Percentiles rank a stretch among this genome's conserved stretches.
Evolutionary conservation across 371 early-diverging fungal genomes (phyloP).

Genomic region (Chytridiales sp.): DNA sequence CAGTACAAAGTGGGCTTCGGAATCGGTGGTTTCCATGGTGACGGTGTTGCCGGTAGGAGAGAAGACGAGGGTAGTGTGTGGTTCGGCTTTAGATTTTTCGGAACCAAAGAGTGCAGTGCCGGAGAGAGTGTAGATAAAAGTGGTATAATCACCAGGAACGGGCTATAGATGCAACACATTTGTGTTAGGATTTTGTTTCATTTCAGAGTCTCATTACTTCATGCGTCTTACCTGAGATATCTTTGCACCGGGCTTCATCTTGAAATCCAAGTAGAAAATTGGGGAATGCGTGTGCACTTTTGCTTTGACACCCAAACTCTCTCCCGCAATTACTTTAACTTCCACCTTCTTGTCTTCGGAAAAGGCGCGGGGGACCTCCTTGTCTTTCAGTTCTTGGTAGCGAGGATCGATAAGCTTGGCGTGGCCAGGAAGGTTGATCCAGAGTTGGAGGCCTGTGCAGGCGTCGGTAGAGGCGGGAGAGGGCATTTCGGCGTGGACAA

Average conservation of each 20-base stretch:
- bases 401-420: constrained; percentile 75
- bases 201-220: background rate
- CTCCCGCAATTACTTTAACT: constrained; percentile 80
- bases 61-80: constrained; percentile 40
- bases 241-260: constrained; percentile 53
- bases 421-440: constrained; percentile 80
- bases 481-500: constrained; percentile 73
- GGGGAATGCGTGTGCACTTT: constrained; percentile 68
- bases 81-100: constrained; percentile 13
- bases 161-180: constrained; percentile 4
- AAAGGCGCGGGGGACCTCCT: constrained; percentile 57
- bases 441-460: constrained; percentile 75
- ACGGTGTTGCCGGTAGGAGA: constrained; percentile 27
- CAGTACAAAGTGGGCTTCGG: constrained; percentile 32
- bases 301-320: constrained; percentile 59
- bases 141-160: constrained; percentile 61
- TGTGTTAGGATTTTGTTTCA: no score
- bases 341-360: constrained; percentile 55
- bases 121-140: constrained; percentile 66
- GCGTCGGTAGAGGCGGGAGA: constrained; percentile 29
- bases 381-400: constrained; percentile 71
- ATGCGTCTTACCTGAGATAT: constrained; percentile 35
- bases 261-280: constrained; percentile 70
- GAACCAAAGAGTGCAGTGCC: constrained; percentile 54
- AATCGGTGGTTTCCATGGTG: constrained; percentile 12